Evolutionary conservation across 371 early-diverging fungal species (phyloP).

Genomic region (Rhizomucor miehei): DNA sequence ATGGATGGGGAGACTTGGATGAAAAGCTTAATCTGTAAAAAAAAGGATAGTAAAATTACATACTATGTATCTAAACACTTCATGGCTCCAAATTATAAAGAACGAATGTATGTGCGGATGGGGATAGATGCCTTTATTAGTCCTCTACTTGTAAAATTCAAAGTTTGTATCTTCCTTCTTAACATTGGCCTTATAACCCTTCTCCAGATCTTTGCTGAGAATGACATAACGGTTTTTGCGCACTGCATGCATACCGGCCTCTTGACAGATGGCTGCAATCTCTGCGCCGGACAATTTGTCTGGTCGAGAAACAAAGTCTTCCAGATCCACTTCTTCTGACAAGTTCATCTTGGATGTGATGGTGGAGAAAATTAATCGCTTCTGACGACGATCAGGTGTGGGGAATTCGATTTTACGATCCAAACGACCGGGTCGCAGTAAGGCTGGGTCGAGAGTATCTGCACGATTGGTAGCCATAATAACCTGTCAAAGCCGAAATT

Average conservation of each 20-base stretch:
- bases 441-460: constrained; percentile 99
- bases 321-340: constrained; percentile 97
- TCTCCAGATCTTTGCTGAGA: constrained; percentile 97
- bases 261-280: constrained; percentile 99
- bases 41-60: not conserved
- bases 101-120: no score
- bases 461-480: constrained; percentile 99
- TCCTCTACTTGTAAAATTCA: constrained; percentile 88
- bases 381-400: constrained; percentile 99
- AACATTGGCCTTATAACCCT: constrained; percentile 95
- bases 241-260: constrained; percentile 99
- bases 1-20: not conserved
- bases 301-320: constrained; percentile 97
- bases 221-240: constrained; percentile 98
- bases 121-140: not conserved
- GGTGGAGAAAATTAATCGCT: constrained; percentile 98
- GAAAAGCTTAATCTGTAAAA: not conserved
- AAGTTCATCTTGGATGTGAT: constrained; percentile 99
- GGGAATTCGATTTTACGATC: constrained; percentile 99
- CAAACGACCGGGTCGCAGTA: constrained; percentile 98
- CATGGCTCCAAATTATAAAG: no score
- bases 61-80: no score
- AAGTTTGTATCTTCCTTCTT: constrained; percentile 96
- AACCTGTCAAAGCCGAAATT: constrained; percentile 47
- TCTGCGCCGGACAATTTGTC: constrained; percentile 99